These are phyloP conservation scores for Vigna trinervia DNA, from an alignment of 306 rosid genomes.

Conservation along the genomic window DNA sequence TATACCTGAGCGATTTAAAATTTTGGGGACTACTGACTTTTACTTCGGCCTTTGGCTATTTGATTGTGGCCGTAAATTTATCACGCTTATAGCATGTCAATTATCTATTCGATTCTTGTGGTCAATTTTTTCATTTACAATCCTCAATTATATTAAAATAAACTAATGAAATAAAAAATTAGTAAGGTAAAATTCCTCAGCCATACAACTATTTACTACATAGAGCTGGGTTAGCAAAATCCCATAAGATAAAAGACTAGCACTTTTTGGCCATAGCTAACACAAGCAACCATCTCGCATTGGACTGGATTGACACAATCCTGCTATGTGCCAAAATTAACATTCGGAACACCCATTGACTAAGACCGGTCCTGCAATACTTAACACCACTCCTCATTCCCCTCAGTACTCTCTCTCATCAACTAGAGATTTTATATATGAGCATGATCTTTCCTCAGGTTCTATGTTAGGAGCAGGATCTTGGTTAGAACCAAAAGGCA, in stretches of 20 bases:
- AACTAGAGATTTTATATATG: constrained; percentile 71
- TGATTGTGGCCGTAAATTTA: constrained; percentile 20
- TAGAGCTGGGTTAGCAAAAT: not conserved
- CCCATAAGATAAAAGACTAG: not conserved
- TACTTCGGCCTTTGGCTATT: not conserved
- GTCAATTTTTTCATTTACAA: not conserved
- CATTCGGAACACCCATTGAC: constrained; percentile 44
- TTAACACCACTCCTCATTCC: not conserved
- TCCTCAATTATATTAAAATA: not conserved
- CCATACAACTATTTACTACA: constrained; percentile 4
- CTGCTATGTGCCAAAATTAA: constrained; percentile 38
- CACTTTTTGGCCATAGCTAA: not conserved
- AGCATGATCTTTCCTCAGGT: constrained; percentile 70
- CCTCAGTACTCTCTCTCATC: constrained; percentile 76
- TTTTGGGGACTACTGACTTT: constrained; percentile 27
- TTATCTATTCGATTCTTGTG: not conserved
- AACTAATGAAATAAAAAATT: not conserved
- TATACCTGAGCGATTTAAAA: constrained; percentile 24
- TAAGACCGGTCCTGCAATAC: constrained; percentile 54
- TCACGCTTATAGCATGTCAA: not conserved
- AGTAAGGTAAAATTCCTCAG: not conserved
- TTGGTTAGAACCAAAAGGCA: constrained; percentile 68
- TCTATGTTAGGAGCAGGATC: constrained; percentile 71
- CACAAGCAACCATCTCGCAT: constrained; percentile 16
- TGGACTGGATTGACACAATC: not conserved